Conservation (phyloP, 1,284 basidiomycete genomes). For the Leccinum solheimii region DNA sequence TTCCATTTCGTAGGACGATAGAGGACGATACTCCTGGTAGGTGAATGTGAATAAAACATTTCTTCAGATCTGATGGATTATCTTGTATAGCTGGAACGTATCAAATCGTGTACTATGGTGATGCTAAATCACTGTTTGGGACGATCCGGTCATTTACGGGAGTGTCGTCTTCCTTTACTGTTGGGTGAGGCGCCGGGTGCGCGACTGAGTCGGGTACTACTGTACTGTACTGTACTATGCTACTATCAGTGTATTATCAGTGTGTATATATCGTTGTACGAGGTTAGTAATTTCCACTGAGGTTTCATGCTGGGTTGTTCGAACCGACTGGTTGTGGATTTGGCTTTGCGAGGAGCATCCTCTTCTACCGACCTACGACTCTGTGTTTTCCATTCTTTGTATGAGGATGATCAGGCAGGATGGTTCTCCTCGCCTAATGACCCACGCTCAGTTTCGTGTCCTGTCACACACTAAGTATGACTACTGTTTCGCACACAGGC, state of each 20-base stretch:
- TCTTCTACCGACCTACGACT: too few relatives aligned
- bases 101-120: constrained; percentile 71
- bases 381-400: too few relatives aligned
- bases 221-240: not conserved
- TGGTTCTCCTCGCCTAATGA: too few relatives aligned
- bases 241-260: not conserved
- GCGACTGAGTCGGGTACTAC: not conserved
- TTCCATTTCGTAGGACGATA: constrained; percentile 51
- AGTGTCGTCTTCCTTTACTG: constrained; percentile 59
- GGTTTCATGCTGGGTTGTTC: not conserved
- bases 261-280: not conserved
- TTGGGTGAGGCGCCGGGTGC: constrained; percentile 29
- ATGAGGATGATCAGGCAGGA: too few relatives aligned
- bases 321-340: not conserved
- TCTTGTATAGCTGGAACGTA: constrained; percentile 58
- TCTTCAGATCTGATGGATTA: not conserved
- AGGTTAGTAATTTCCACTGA: not conserved
- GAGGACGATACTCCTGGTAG: constrained; percentile 51
- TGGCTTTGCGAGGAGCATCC: not conserved
- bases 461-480: too few relatives aligned
- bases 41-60: not conserved
- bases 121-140: constrained; percentile 67
- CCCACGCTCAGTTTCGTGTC: too few relatives aligned
- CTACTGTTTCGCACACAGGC: too few relatives aligned
- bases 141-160: constrained; percentile 62